Conservation (phyloP, 164 flowering plant genomes). For the Nelumbo lutea region DNA sequence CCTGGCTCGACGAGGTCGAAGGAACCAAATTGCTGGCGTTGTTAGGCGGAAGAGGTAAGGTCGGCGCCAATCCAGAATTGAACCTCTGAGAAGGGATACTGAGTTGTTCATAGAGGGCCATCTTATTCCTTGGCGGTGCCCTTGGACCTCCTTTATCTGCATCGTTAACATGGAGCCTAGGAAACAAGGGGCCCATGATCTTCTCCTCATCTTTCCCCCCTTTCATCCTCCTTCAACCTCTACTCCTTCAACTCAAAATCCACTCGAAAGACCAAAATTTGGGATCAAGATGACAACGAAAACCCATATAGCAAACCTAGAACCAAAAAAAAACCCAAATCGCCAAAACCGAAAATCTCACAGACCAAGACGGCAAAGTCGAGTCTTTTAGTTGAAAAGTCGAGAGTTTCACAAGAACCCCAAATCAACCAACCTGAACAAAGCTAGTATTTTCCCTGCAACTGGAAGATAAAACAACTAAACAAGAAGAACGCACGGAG, state of each 20-base stretch:
- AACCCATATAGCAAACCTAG: slow-evolving; percentile 5
- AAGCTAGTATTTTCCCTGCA: slow-evolving; percentile 8
- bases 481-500: not conserved
- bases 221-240: slow-evolving; percentile 28
- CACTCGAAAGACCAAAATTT: slow-evolving; percentile 5
- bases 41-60: slow-evolving; percentile 25
- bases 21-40: slow-evolving; percentile 23
- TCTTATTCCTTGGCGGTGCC: slow-evolving; percentile 90
- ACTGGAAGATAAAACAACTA: not conserved
- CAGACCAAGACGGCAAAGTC: slow-evolving; percentile 13
- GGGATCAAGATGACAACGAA: slow-evolving; percentile 6
- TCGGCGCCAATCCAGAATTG: slow-evolving; percentile 26
- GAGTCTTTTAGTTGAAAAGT: not conserved
- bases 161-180: slow-evolving; percentile 82
- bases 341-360: not conserved
- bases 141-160: slow-evolving; percentile 79
- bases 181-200: slow-evolving; percentile 59
- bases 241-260: slow-evolving; percentile 3
- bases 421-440: slow-evolving; percentile 5
- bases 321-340: slow-evolving; percentile 1
- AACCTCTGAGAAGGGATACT: slow-evolving; percentile 62
- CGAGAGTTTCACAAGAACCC: slow-evolving; percentile 2
- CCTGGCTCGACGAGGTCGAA: slow-evolving; percentile 45
- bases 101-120: slow-evolving; percentile 83
- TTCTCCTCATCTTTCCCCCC: slow-evolving; percentile 50